These are phyloP conservation scores for Globisporangium polare DNA, from an alignment of 352 stramenopile species.

Conservation along the genomic window DNA sequence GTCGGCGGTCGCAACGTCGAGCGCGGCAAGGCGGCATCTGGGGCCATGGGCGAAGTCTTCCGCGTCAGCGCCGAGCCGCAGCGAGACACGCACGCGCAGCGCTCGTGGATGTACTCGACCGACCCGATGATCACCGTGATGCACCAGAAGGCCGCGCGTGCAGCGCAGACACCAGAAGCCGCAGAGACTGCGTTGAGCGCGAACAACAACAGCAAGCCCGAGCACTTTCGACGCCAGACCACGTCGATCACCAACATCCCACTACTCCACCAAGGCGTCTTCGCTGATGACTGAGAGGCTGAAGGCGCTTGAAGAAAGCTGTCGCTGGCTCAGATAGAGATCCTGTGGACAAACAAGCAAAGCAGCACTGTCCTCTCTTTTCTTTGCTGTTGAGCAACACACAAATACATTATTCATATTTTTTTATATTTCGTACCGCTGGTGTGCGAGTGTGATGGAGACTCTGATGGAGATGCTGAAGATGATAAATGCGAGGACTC, in stretches of 20 bases:
- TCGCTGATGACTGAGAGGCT: conserved; percentile 44
- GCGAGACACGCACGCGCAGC: conserved; percentile 61
- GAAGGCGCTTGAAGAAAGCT: too few species aligned
- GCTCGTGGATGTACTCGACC: conserved; percentile 74
- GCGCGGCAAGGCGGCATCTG: conserved; percentile 58
- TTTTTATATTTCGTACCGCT: conserved; percentile 10
- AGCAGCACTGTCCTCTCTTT: too few species aligned
- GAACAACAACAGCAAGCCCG: conserved; percentile 14
- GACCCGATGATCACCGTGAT: conserved; percentile 62
- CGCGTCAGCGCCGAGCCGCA: conserved; percentile 53
- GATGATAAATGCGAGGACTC: background rate
- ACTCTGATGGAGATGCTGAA: background rate
- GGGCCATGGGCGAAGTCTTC: conserved; percentile 63
- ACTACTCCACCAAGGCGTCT: conserved; percentile 54
- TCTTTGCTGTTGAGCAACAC: background rate
- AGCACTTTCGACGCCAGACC: conserved; percentile 33
- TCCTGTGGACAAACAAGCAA: too few species aligned
- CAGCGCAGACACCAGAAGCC: conserved; percentile 2
- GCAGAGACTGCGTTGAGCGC: conserved; percentile 9
- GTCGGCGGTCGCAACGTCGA: conserved; percentile 38
- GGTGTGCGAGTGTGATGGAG: background rate
- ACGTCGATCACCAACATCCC: conserved; percentile 61
- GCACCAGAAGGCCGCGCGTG: conserved; percentile 25
- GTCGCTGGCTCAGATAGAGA: too few species aligned
- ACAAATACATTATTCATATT: conserved; percentile 11